Evolutionary conservation across 768 basidiomycete species (phyloP), one percentile per base, ranked within the genome.

Genomic region (Boletus speciosus): DNA sequence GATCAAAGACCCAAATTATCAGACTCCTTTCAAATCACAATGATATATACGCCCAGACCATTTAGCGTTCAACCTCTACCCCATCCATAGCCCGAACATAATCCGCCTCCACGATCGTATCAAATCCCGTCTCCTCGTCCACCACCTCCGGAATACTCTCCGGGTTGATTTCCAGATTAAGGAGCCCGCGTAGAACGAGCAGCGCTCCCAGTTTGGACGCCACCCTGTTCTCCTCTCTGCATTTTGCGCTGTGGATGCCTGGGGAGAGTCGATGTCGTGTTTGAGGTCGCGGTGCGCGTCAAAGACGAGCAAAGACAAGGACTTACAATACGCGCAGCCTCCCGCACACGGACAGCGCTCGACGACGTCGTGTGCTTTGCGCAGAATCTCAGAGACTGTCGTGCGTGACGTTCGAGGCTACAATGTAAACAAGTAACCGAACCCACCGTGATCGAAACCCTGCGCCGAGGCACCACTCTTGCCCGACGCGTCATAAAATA

Each of bases 361-460:
- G 15, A 92, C 75, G 2, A 71, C 70, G 38, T 78, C 71, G 21
- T 79, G 76, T 0, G 91, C 89, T 53, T 82, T 78, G 8, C 66
- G 70, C 21, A 93, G 68, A 42, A 89, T 73, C 39, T 81, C 76
- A 10, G 71, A 81, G 51, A 67, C 84, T 91, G 77, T 46, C 3
- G 7, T 31, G 29, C n/a, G 27, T 27, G 5, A 16, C 5, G 16
- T 11, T 34, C 16, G 3, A 44, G 4, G 21, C 10, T 1, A 19
- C 19, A 19, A 19, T 11, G 49, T 32, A 14, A 6, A 16, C 7
- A 1, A 19, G 34, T 15, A 16, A 48, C 36, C 6, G n/a, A 32
- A 36, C 63, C 16, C 62, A 88, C 90, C 80, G 60, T 90, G 83
- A 61, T 94, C 93, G 62, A 93, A 93, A 3, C 88, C 90, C 63